Percentiles rank a stretch among this genome's conserved stretches.
Evolutionary conservation across 352 stramenopile genomes (phyloP).

Genomic region (Thalassiosira mediterranea): DNA sequence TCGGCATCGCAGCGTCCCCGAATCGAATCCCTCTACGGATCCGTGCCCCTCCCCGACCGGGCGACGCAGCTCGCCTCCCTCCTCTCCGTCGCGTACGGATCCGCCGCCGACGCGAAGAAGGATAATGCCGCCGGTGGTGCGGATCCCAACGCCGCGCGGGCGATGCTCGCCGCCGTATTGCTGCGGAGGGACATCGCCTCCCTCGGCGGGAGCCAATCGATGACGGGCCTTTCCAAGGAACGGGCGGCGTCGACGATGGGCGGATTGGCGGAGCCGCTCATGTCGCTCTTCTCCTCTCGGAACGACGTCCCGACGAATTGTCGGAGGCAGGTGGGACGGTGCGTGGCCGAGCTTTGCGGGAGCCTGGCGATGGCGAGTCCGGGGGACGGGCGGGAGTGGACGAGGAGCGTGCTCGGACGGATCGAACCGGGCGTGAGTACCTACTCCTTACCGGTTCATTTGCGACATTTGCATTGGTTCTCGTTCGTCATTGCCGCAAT

Average conservation of each 20-base stretch:
- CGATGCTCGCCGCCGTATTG: slow-evolving; percentile 59
- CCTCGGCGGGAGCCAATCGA: slow-evolving; percentile 12
- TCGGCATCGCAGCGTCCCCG: slow-evolving; percentile 22
- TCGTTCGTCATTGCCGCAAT: no score
- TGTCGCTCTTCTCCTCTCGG: slow-evolving; percentile 47
- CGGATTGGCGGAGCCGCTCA: slow-evolving; percentile 48
- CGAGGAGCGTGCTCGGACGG: slow-evolving; percentile 24
- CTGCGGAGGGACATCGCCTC: slow-evolving; percentile 61
- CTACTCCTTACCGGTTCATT: not conserved
- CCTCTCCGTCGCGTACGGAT: not conserved
- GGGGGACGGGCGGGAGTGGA: slow-evolving; percentile 18
- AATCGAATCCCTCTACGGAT: slow-evolving; percentile 53
- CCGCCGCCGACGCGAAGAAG: not conserved
- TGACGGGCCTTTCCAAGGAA: slow-evolving; percentile 18
- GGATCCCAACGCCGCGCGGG: slow-evolving; percentile 3
- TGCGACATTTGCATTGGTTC: no score
- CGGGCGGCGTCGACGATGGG: slow-evolving; percentile 13
- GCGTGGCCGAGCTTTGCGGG: slow-evolving; percentile 58
- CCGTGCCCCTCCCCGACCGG: slow-evolving; percentile 36
- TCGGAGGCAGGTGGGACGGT: slow-evolving; percentile 55
- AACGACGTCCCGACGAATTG: slow-evolving; percentile 14
- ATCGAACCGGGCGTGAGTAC: slow-evolving; percentile 30
- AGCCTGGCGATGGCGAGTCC: slow-evolving; percentile 26
- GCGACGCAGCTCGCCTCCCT: slow-evolving; percentile 36
- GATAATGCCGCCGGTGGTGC: slow-evolving; percentile 8